These are phyloP conservation scores for Hyphopichia pseudoburtonii DNA, from an alignment of 1,139 yeast genomes.

Conservation along the genomic window DNA sequence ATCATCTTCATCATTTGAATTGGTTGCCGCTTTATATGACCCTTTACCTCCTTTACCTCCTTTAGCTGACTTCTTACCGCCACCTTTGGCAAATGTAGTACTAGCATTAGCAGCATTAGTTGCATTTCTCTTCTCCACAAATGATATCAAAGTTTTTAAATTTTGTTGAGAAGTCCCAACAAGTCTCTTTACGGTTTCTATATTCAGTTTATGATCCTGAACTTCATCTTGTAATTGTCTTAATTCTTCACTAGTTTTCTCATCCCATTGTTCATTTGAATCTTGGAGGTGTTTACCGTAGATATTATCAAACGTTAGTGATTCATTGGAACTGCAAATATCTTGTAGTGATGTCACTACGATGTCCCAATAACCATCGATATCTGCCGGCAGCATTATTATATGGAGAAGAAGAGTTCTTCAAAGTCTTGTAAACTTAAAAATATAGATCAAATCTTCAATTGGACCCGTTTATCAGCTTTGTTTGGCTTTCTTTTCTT, in stretches of 20 bases:
- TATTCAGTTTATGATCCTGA: conserved; percentile 54
- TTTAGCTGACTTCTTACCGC: conserved; percentile 9
- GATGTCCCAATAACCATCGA: conserved; percentile 66
- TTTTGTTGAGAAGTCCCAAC: conserved; percentile 43
- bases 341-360: conserved; percentile 68
- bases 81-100: not conserved
- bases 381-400: conserved; percentile 20
- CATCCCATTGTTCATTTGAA: conserved; percentile 13
- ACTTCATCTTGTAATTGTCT: conserved; percentile 40
- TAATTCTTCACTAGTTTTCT: conserved; percentile 37
- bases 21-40: not conserved
- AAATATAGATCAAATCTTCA: no score
- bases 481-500: no score
- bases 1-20: conserved; percentile 5
- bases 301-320: conserved; percentile 49
- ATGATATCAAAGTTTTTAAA: conserved; percentile 31
- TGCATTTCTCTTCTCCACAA: conserved; percentile 17
- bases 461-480: no score
- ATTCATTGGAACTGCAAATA: conserved; percentile 60
- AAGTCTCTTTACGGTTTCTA: conserved; percentile 54
- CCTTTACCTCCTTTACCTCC: conserved; percentile 6
- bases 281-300: conserved; percentile 27
- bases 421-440: no score
- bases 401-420: no score
- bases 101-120: no score